Evolutionary conservation across 1,139 yeast species (phyloP).

Genomic region (Diutina siamensis): DNA sequence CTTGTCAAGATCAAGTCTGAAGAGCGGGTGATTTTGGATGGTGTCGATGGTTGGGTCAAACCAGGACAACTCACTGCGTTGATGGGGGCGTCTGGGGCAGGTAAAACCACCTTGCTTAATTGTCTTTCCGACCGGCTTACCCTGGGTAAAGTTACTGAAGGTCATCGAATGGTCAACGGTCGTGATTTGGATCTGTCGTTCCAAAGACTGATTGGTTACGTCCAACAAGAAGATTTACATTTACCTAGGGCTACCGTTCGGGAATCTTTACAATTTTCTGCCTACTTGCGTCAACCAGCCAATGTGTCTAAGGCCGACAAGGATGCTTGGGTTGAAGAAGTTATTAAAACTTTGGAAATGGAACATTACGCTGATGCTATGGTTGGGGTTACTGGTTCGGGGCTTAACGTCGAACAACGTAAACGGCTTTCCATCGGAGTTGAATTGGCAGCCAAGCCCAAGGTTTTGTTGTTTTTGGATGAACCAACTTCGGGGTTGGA

Average conservation of each 20-base stretch:
- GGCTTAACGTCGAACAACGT: constrained; percentile 74
- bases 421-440: constrained; percentile 80
- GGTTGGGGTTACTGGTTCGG: constrained; percentile 75
- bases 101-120: constrained; percentile 66
- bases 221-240: constrained; percentile 76
- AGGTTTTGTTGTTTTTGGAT: constrained; percentile 67
- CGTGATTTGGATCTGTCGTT: constrained; percentile 55
- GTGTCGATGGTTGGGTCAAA: constrained; percentile 78
- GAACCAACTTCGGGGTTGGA: constrained; percentile 93
- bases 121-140: constrained; percentile 71
- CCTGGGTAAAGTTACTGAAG: constrained; percentile 61
- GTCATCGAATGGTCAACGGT: constrained; percentile 67
- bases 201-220: constrained; percentile 76
- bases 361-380: constrained; percentile 64
- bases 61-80: constrained; percentile 39
- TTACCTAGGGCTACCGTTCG: constrained; percentile 63
- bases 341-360: constrained; percentile 63
- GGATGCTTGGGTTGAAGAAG: constrained; percentile 59
- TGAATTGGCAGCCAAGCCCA: constrained; percentile 82
- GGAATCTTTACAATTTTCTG: constrained; percentile 64
- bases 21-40: constrained; percentile 49
- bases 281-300: constrained; percentile 60
- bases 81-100: constrained; percentile 88
- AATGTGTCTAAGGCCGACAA: constrained; percentile 45
- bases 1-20: constrained; percentile 46